Conservation (phyloP, 1,284 basidiomycete species). For the Cryptococcus sp. region DNA sequence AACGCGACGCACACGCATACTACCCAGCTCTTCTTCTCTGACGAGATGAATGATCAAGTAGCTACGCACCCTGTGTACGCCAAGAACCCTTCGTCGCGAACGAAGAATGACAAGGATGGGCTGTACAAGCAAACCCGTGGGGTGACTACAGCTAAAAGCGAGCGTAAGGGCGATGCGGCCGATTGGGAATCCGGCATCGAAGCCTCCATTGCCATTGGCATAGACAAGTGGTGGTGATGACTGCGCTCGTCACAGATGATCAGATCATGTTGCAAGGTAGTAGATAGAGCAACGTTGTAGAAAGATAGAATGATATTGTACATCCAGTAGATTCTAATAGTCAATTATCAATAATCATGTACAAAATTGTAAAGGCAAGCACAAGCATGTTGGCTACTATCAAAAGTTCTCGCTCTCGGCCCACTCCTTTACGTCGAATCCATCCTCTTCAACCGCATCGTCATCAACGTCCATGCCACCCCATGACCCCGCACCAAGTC, state of each 20-base stretch:
- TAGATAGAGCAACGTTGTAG: background rate
- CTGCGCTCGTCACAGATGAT: background rate
- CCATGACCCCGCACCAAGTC: constrained; percentile 20
- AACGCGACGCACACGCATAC: constrained; percentile 27
- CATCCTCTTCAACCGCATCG: constrained; percentile 29
- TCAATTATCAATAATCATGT: too few relatives aligned
- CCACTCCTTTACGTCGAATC: constrained; percentile 47
- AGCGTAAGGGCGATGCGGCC: background rate
- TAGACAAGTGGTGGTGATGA: constrained; percentile 11
- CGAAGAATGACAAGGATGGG: constrained; percentile 20
- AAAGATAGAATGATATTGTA: too few relatives aligned
- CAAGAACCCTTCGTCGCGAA: constrained; percentile 12
- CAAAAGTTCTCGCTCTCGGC: constrained; percentile 37
- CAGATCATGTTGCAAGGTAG: background rate
- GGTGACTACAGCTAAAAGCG: constrained; percentile 2
- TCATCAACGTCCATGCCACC: constrained; percentile 41
- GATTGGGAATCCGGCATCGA: background rate
- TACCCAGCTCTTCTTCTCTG: constrained; percentile 27
- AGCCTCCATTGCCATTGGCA: constrained; percentile 3
- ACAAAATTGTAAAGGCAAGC: too few relatives aligned
- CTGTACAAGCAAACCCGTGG: constrained; percentile 6
- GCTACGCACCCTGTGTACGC: constrained; percentile 13
- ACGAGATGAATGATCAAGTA: constrained; percentile 44
- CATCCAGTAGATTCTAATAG: too few relatives aligned
- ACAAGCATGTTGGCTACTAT: background rate